Conservation (phyloP, 805 yeast species). For the Candida sithepensis region DNA sequence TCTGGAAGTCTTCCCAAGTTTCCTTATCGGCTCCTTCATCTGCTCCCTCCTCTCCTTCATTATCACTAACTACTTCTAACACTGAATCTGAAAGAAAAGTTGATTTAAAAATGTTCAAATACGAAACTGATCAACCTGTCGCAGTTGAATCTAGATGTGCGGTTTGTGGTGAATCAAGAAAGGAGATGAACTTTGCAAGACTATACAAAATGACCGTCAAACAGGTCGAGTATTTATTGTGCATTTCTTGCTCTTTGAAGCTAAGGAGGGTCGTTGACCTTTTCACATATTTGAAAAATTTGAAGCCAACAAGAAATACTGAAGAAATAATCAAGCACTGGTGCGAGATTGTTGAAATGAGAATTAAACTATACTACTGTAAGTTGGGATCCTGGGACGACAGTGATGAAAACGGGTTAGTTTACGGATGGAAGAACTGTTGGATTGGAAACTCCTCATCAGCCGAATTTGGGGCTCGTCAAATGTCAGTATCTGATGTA, state of each 20-base stretch:
- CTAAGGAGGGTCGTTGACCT: slow-evolving; percentile 81
- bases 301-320: slow-evolving; percentile 12
- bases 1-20: slow-evolving; percentile 43
- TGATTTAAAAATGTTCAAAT: slow-evolving; percentile 18
- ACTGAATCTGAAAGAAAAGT: slow-evolving; percentile 12
- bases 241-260: slow-evolving; percentile 76
- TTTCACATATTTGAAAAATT: slow-evolving; percentile 66
- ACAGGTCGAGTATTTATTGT: slow-evolving; percentile 57
- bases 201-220: slow-evolving; percentile 57
- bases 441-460: slow-evolving; percentile 21
- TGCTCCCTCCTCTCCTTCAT: slow-evolving; percentile 13
- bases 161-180: slow-evolving; percentile 77
- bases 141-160: slow-evolving; percentile 76
- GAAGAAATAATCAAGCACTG: slow-evolving; percentile 52
- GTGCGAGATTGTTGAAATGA: slow-evolving; percentile 57
- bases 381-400: slow-evolving; percentile 76
- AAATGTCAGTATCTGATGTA: not conserved
- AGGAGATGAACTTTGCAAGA: slow-evolving; percentile 71
- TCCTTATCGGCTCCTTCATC: slow-evolving; percentile 10
- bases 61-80: slow-evolving; percentile 6
- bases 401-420: slow-evolving; percentile 26
- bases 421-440: slow-evolving; percentile 31
- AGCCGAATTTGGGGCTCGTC: not conserved
- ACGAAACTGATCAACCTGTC: slow-evolving; percentile 53
- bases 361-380: slow-evolving; percentile 79